phyloP scores from a whole-genome alignment of 441 rosid genomes.

The Theobroma grandiflorum region DNA sequence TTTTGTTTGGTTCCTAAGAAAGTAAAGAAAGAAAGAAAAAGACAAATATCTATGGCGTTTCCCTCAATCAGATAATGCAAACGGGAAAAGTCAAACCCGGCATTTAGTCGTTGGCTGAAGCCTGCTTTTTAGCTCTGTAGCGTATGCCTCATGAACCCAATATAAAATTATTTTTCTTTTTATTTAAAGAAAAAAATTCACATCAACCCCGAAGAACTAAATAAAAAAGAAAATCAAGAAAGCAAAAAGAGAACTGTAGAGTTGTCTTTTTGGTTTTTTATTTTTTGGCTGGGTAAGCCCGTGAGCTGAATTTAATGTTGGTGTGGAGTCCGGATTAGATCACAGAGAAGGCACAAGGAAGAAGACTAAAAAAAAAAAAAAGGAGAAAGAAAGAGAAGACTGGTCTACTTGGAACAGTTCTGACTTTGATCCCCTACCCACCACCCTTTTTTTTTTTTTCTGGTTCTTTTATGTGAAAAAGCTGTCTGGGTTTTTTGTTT shows the following conservation, averaged over 20 bases:
- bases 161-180: not conserved
- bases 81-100: constrained; percentile 41
- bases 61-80: not conserved
- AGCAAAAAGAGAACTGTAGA: not conserved
- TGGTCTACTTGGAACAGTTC: not conserved
- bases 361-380: not conserved
- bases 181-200: not conserved
- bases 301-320: constrained; percentile 29
- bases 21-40: not conserved
- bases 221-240: not conserved
- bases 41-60: not conserved
- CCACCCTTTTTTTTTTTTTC: not conserved
- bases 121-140: constrained; percentile 34
- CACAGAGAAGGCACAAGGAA: constrained; percentile 16
- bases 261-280: constrained; percentile 19
- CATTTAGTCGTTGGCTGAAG: constrained; percentile 42
- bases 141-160: not conserved
- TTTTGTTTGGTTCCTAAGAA: not conserved
- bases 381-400: not conserved
- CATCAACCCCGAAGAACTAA: constrained; percentile 23
- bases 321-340: constrained; percentile 42
- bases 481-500: constrained; percentile 24
- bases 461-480: constrained; percentile 3
- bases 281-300: constrained; percentile 11
- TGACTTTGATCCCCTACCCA: constrained; percentile 21